Evolutionary conservation across 192 early-diverging fungal genomes (phyloP), one percentile per base, ranked within the genome.

Genomic region (Backusella psychrophila): DNA sequence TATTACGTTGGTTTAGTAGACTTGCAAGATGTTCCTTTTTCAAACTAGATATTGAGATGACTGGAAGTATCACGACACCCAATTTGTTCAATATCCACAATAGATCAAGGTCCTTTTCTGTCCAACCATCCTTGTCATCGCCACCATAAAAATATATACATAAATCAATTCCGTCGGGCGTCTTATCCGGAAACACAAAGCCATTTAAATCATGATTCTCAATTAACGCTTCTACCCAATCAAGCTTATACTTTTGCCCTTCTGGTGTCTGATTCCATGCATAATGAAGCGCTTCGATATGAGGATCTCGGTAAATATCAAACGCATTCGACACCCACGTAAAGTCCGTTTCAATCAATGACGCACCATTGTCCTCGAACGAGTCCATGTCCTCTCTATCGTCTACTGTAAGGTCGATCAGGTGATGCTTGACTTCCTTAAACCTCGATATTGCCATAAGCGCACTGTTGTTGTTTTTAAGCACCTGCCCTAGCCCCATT

Each of bases 331-430:
- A 72, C 29, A 56, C 26, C 49, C 75, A 59, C 1, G 82, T 83
- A 44, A 80, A 83, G 44, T 83, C 82, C 3, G 78, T 78, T 68
- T 83, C 82, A 41, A 83, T 77, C 12, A 83, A 72, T 5, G 78
- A 70, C 6, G 77, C 38, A 9, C 82, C 82, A 52, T 74, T 80
- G 38, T 83, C 78, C 49, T 83, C 82, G 31, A 68, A 82, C 2
- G 70, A 72, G 41, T 41, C 66, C 17, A 35, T 72, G 9, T 66
- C 65, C 33, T 77, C 70, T 52, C 44, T 74, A 35, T 71, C 71
- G 46, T 19, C 63, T 35, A 14, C 21, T 35, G 41, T 75, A 9
- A 80, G 42, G 15, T 72, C 44, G 2, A 77, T 17, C 21, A 82
- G 21, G 29, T 82, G 49, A 26, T 82, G 74, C 29, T 78, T 82